Evolutionary conservation across 805 yeast species (phyloP), one percentile per base, ranked within the genome.

Genomic region (Maudiozyma bulderi): DNA sequence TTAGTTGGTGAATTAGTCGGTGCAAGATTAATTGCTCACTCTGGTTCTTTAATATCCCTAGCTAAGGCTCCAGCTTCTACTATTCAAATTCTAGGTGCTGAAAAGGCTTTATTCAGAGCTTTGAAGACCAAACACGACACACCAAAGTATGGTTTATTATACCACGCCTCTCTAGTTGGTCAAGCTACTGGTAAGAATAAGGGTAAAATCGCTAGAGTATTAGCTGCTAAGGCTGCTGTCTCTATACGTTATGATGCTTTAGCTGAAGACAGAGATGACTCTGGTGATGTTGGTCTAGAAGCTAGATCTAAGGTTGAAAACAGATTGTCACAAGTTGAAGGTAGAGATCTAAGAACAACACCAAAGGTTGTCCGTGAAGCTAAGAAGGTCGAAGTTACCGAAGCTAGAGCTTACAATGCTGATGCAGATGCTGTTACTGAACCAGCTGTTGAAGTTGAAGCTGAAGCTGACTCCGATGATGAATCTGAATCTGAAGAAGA

Each of bases 11-110:
- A 93, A 75, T 81, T 93, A 59, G 95, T 93, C 45, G 99, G 99
- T 72, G 99, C 99, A 53, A 82, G 99, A 73, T 79, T 93, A 67
- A 93, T 93, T 68, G 93, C 99, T 41, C 99, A 93, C 69, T 83
- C 98, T 47, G 99, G 99, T 64, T 86, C 96, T 58, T 75, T 93
- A 61, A 83, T 90, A 61, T 87, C 95, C 51, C 77, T 93, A 61
- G 95, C 99, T 58, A 93, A 93, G 75, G 95, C 97, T 45, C 98
- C 99, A 58, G 98, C 99, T 54, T 93, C 99, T 26, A 93, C 99
- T 50, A 84, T 93, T 56, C 99, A 93, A 77, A 91, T 93, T 58
- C 78, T 93, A 68, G 99, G 99, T 71, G 98, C 99, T 56, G 99
- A 93, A 75, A 93, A 93, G 80, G 99, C 99, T 41, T 77, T 93